Percentiles rank a stretch among this genome's conserved stretches.
Conservation (phyloP, 2,329 filamentous ascomycete genomes). For the Colletotrichum gigasporum region DNA sequence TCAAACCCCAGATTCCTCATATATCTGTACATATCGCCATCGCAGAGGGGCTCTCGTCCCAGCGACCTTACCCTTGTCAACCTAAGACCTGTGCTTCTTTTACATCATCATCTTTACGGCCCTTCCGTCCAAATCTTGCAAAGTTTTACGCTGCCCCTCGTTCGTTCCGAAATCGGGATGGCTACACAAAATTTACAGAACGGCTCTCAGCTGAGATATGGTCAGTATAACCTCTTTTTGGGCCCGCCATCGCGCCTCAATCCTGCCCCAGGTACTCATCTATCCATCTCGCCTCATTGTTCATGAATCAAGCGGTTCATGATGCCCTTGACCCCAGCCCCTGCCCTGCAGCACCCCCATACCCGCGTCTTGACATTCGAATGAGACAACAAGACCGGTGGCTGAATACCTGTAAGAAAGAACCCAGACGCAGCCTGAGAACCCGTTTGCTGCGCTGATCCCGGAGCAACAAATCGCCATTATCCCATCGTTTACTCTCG, state of each 20-base stretch:
- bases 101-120: background rate
- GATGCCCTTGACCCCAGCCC: background rate
- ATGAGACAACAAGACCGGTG: constrained; percentile 49
- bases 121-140: background rate
- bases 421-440: constrained; percentile 80
- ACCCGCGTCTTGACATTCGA: background rate
- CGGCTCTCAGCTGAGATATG: constrained; percentile 39
- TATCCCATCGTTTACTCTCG: constrained; percentile 89
- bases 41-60: background rate
- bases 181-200: constrained; percentile 32
- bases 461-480: constrained; percentile 88
- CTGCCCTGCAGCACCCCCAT: background rate
- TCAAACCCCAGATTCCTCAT: constrained; percentile 16
- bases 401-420: constrained; percentile 75
- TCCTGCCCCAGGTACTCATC: too few relatives aligned
- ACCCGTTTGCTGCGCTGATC: constrained; percentile 88
- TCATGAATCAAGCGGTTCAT: background rate
- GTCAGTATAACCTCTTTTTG: constrained; percentile 39
- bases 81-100: background rate
- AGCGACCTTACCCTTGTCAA: background rate
- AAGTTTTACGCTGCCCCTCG: constrained; percentile 2
- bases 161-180: constrained; percentile 37
- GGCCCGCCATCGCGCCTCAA: background rate
- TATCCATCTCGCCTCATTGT: background rate
- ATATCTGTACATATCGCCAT: constrained; percentile 26